Percentiles rank a stretch among this genome's conserved stretches.
These are phyloP conservation scores for Russula virescens DNA, from an alignment of 768 basidiomycete genomes.

Conservation along the genomic window DNA sequence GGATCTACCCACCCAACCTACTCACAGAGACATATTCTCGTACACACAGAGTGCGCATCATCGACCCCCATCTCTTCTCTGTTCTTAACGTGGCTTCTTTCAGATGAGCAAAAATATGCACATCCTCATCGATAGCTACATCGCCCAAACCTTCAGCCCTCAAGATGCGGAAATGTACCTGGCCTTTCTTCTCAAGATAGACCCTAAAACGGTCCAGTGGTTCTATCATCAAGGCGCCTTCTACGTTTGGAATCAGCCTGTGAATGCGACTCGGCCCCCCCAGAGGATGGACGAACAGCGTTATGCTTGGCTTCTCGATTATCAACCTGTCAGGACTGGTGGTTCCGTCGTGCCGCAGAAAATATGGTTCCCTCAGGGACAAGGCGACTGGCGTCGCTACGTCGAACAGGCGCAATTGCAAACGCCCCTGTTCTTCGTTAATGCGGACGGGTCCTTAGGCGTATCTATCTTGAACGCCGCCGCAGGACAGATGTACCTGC, in stretches of 20 bases:
- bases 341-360: constrained; percentile 19
- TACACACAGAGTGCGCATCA: constrained; percentile 4
- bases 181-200: constrained; percentile 3
- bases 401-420: constrained; percentile 13
- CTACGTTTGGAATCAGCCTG: neutral
- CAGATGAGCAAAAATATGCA: neutral
- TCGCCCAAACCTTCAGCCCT: constrained; percentile 13
- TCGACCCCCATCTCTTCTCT: neutral
- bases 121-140: constrained; percentile 9
- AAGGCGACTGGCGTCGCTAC: constrained; percentile 18
- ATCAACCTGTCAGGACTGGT: neutral
- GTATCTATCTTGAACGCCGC: constrained; percentile 15
- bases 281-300: neutral
- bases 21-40: neutral
- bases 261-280: neutral
- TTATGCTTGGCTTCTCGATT: constrained; percentile 13
- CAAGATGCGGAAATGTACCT: constrained; percentile 4
- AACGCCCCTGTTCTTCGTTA: constrained; percentile 16
- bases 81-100: neutral
- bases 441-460: constrained; percentile 4
- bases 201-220: neutral
- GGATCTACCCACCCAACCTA: neutral
- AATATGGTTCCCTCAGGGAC: constrained; percentile 15
- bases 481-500: constrained; percentile 5
- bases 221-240: neutral